phyloP scores from a whole-genome alignment of 2,329 filamentous ascomycete species.

The Ascosphaera pollenicola region DNA sequence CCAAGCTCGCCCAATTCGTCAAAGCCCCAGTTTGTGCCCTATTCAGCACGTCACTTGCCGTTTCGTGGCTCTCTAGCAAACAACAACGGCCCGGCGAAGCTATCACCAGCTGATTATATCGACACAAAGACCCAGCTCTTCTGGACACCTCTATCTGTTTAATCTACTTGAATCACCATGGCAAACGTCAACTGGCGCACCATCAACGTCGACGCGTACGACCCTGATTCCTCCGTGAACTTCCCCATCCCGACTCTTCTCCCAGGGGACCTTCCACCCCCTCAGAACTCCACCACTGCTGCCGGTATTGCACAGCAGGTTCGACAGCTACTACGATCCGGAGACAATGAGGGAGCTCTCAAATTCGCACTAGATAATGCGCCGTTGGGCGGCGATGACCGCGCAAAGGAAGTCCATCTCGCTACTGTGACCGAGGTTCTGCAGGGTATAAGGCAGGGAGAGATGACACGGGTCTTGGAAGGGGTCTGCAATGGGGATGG shows the following conservation, averaged over 20 bases:
- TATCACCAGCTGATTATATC: background rate
- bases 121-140: background rate
- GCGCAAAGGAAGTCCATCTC: constrained; percentile 59
- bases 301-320: constrained; percentile 61
- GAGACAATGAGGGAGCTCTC: constrained; percentile 71
- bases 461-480: constrained; percentile 77
- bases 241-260: constrained; percentile 73
- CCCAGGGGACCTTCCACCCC: constrained; percentile 43
- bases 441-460: constrained; percentile 85
- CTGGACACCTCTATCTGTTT: constrained; percentile 1
- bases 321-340: constrained; percentile 65
- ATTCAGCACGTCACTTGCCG: no score
- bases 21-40: no score
- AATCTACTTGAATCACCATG: constrained; percentile 11
- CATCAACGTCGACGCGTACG: constrained; percentile 81
- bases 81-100: background rate
- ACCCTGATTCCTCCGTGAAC: constrained; percentile 76
- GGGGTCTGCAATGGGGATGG: constrained; percentile 57
- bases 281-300: constrained; percentile 55
- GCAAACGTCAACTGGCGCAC: constrained; percentile 48
- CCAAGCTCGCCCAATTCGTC: no score
- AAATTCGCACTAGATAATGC: constrained; percentile 66
- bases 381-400: constrained; percentile 37
- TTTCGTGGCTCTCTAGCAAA: background rate
- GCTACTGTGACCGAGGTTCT: constrained; percentile 80